phyloP scores from a whole-genome alignment of 352 stramenopile species.

The Pythium oligandrum region DNA sequence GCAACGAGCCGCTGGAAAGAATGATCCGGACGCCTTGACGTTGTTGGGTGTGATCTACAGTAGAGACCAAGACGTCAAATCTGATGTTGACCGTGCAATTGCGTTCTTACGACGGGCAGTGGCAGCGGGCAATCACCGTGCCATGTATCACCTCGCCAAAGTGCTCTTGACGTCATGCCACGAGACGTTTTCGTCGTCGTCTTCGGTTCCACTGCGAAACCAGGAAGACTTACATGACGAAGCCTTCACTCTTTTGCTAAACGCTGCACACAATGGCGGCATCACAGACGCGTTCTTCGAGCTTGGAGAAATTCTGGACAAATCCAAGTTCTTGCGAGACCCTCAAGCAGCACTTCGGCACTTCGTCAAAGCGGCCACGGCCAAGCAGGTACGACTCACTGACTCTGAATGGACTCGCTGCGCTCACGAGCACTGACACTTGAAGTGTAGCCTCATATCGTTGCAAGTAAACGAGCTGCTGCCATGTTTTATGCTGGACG shows the following conservation, averaged over 20 bases:
- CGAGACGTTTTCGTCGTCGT: conserved; percentile 1
- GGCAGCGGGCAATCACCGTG: conserved; percentile 29
- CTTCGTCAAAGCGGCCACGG: conserved; percentile 47
- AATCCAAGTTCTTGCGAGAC: conserved; percentile 43
- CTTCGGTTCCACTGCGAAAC: conserved; percentile 32
- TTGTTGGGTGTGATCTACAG: conserved; percentile 44
- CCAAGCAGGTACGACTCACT: conserved; percentile 11
- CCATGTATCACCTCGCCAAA: conserved; percentile 53
- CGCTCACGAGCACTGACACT: not conserved
- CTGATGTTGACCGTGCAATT: conserved; percentile 48
- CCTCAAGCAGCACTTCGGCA: conserved; percentile 48
- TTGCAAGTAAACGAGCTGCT: conserved; percentile 50
- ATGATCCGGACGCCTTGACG: conserved; percentile 39
- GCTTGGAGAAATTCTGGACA: conserved; percentile 50
- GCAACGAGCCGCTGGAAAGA: conserved; percentile 41
- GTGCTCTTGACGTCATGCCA: conserved; percentile 25
- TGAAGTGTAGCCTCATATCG: conserved; percentile 19
- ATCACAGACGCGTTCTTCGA: conserved; percentile 34
- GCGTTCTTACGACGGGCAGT: conserved; percentile 48
- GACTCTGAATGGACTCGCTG: too few species aligned
- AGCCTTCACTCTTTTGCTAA: conserved; percentile 51
- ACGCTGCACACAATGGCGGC: conserved; percentile 27
- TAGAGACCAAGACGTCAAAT: conserved; percentile 40
- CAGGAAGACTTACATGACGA: conserved; percentile 58
- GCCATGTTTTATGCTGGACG: conserved; percentile 62